Evolutionary conservation across 768 basidiomycete genomes (phyloP), one percentile per base, ranked within the genome.

Genomic region (Collybiopsis luxurians): DNA sequence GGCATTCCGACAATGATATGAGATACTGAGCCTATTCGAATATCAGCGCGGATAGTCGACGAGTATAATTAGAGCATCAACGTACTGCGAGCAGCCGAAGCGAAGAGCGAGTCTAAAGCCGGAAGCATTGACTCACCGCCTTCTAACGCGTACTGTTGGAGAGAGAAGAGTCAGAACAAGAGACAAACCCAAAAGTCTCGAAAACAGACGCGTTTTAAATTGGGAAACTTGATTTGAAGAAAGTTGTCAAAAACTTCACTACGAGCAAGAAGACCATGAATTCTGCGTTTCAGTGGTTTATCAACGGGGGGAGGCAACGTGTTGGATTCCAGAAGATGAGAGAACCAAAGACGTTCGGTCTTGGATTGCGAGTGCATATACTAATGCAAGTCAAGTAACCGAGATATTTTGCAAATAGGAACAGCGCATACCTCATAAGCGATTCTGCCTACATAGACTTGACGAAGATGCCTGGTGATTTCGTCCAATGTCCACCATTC

Each of bases 61-160:
- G n/a, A n/a, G n/a, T 11, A 38, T 36, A 9, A n/a, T 44, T 52
- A 6, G 36, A 36, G 19, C 4, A 34, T 19, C 11, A 31, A 56
- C 61, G 7, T 50, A 85, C 87, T 81, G 63, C 74, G 70, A 2
- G 90, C 79, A 7, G 92, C 86, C 2, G 80, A 75, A 0, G 77
- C 73, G 63, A 97, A 92, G 17, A 97, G 69, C 0, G 83, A 75
- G 58, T 95, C 91, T 2, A 96, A 74, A 1, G 92, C 94, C 3
- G 92, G 89, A 24, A 97, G 71, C 94, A 96, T 95, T 2, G 91
- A 92, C 73, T 96, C 95, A 1, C 89, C 95, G 2, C 95, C 95
- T 70, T 97, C 94, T 36, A 95, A 77, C 0, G 91, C 93, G 69
- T 92, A 92, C 65, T 60, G 59, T 19, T 54, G 21, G 19, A 27